Base-by-base conservation (phyloP, 768 basidiomycete species). In the Pleurotus djamor region DNA sequence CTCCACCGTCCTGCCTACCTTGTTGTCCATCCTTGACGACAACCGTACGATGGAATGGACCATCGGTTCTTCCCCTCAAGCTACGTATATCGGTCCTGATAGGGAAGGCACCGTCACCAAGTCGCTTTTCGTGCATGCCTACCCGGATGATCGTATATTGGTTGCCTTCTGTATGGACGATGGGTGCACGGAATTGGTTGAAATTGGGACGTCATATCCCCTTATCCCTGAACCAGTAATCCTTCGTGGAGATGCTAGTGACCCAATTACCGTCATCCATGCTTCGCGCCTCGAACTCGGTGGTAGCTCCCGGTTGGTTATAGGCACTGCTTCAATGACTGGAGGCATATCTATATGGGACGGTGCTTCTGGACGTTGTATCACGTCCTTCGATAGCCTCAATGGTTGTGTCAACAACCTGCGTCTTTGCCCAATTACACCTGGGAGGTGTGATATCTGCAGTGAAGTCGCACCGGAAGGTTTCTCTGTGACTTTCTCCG, bases 281-380 rank as follows among this genome's bases (percentile, higher is more conserved):
- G 81, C 81, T 3, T 85, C 83, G 63, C 71, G 72, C 48, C 69
- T 82, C 50, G 79, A 83, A 55, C 66, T 89, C 52, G 81, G 77
- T 38, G 83, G 83, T 5, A 73, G 69, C 48, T 71, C 71, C 12
- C 81, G 80, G 16, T 68, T 85, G 13, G 76, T 93, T 61, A 68
- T 92, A 13, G 85, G 78, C 43, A 81, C 82, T 10, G 83, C 84
- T 14, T 88, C 90, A 2, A 81, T 85, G 52, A 77, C 81, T 1
- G 91, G 92, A 8, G 75, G 82, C 8, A 76, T 93, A 17, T 89
- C 92, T 0, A 65, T 94, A 10, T 94, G 91, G 92, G 90, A 93
- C 65, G 83, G 78, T 6, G 64, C 72, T n/a, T 85, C 85, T 5
- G 79, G 81, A 9, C 86, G 86, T 62, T 85, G 86, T 60, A 80